Base-by-base conservation (phyloP, 331 rosid genomes). In the Malus hybrid region DNA sequence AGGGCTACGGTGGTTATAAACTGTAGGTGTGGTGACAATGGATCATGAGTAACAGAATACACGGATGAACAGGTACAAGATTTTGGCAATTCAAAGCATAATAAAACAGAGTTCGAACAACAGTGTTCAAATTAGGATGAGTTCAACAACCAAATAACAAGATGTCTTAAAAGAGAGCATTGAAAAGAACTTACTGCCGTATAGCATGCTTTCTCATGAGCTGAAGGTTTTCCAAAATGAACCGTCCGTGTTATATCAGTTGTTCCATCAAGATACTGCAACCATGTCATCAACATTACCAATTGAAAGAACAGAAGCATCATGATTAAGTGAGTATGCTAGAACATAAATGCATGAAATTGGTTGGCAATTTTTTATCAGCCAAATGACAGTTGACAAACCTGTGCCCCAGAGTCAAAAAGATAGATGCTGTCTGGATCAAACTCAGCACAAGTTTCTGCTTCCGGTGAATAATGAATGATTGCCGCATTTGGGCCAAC, bases 401-500 rank as follows among this genome's bases (percentile, higher is more conserved):
- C 99, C 97, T 95, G 99, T 67, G 97, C 99, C 78, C 99, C 97
- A 14, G 99, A 95, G 80, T 95, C 99, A 73, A 80, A 89, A 69
- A 95, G 97, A 89, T 95, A 95, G 70, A 95, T 92, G 79, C 81
- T 87, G 76, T 95, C 89, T 4, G 99, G 99, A 80, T 95, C 91
- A 20, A 95, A 76, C 84, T 92, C 99, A 0, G 97, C 93, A 67
- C 97, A 95, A 74, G 96, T 85, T 74, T 88, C 97, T 72, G 89
- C 85, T 48, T 78, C 57, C 46, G 99, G 97, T 28, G 76, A 67
- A 85, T 95, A 95, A 86, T 92, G 99, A 67, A 92, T 92, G 74
- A 95, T 90, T 22, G 99, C 99, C 7, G 97, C 99, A 92, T 95
- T 95, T 83, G 99, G 85, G 48, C 99, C 99, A 74, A 95, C 97